Conservation (phyloP, 2,329 filamentous ascomycete species). For the Pseudogymnoascus sp. region DNA sequence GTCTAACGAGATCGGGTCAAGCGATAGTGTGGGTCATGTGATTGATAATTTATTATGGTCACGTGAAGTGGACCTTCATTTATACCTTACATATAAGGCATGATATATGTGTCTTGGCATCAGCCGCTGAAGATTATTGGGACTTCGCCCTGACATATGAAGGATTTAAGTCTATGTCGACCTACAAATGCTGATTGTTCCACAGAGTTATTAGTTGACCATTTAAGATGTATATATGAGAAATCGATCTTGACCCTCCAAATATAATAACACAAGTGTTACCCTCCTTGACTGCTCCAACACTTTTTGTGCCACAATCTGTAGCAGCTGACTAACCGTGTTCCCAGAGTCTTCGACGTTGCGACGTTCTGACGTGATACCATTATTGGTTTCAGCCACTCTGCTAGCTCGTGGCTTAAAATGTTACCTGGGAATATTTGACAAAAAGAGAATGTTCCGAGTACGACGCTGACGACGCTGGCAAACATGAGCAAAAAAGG, state of each 20-base stretch:
- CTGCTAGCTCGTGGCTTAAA: constrained; percentile 1
- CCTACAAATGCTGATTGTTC: neutral
- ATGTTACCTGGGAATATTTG: neutral
- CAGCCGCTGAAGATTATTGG: neutral
- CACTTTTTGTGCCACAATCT: neutral
- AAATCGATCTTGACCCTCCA: neutral
- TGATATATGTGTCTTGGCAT: neutral
- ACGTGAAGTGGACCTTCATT: neutral
- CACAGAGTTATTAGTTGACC: neutral
- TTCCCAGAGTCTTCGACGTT: neutral
- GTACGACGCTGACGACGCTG: neutral
- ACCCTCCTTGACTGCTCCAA: neutral
- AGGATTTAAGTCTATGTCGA: neutral
- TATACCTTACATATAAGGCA: neutral
- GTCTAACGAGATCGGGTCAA: constrained; percentile 5
- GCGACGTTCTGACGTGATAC: neutral
- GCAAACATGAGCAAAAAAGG: neutral
- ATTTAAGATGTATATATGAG: neutral
- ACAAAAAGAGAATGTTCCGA: neutral
- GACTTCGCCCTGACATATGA: neutral
- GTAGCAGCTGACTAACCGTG: neutral
- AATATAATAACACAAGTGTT: neutral
- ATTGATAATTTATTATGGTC: neutral
- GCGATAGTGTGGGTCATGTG: neutral
- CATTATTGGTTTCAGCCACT: neutral